Percentiles rank a stretch among this genome's conserved stretches.
Evolutionary conservation across 352 stramenopile genomes (phyloP).

Genomic region (Globisporangium nodosum): DNA sequence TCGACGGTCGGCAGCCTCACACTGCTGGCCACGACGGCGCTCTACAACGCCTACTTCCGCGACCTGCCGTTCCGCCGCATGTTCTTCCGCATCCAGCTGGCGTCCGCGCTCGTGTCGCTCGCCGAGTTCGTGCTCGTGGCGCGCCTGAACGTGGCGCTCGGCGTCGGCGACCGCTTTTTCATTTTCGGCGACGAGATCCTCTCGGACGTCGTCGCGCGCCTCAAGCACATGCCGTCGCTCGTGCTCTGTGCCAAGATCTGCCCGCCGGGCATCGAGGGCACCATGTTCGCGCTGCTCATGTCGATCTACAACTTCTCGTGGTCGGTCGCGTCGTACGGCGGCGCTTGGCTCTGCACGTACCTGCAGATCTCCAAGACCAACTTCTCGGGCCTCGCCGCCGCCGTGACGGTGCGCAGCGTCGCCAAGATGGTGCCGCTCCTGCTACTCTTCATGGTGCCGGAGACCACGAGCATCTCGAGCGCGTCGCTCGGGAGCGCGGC

Average conservation of each 20-base stretch:
- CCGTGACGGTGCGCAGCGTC: slow-evolving; percentile 49
- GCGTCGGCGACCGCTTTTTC: slow-evolving; percentile 65
- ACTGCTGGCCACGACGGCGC: slow-evolving; percentile 55
- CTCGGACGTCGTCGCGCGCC: slow-evolving; percentile 67
- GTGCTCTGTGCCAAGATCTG: slow-evolving; percentile 96
- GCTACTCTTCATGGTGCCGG: slow-evolving; percentile 71
- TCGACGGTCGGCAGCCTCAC: slow-evolving; percentile 70
- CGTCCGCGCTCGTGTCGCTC: slow-evolving; percentile 56
- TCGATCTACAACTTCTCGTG: slow-evolving; percentile 85
- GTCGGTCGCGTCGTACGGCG: slow-evolving; percentile 69
- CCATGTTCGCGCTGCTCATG: slow-evolving; percentile 93
- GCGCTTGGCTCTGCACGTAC: slow-evolving; percentile 73
- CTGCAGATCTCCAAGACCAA: slow-evolving; percentile 72
- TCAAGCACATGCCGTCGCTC: slow-evolving; percentile 91
- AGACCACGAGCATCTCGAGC: slow-evolving; percentile 62
- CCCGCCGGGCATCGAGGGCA: slow-evolving; percentile 93
- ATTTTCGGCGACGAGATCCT: slow-evolving; percentile 82
- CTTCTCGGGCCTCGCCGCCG: slow-evolving; percentile 51
- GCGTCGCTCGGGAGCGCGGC: slow-evolving; percentile 20
- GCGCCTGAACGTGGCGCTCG: slow-evolving; percentile 53
- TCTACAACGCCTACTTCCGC: slow-evolving; percentile 79
- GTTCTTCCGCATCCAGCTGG: slow-evolving; percentile 72
- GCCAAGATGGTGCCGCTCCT: slow-evolving; percentile 66
- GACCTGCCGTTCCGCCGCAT: slow-evolving; percentile 73
- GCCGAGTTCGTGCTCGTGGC: slow-evolving; percentile 70